phyloP scores from a whole-genome alignment of 805 yeast genomes.

The Cyberlindnera mycetangii region DNA sequence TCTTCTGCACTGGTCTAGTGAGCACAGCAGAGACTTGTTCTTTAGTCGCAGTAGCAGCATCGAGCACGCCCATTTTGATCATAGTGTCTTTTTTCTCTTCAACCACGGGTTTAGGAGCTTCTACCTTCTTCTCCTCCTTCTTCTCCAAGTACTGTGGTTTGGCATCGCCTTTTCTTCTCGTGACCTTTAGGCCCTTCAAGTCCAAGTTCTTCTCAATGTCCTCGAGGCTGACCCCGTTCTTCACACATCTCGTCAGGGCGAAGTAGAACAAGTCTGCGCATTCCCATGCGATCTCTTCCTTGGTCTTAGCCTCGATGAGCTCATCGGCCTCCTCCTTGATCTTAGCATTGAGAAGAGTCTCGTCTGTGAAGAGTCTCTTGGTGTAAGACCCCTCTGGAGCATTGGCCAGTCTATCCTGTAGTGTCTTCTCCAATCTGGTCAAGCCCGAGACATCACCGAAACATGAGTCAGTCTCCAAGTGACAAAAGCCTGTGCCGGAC shows the following conservation, averaged over 20 bases:
- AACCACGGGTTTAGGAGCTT: constrained; percentile 18
- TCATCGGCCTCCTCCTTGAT: constrained; percentile 97
- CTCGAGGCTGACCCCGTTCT: constrained; percentile 71
- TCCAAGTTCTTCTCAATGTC: constrained; percentile 87
- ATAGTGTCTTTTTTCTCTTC: constrained; percentile 26
- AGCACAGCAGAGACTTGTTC: constrained; percentile 59
- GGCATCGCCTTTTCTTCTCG: constrained; percentile 95
- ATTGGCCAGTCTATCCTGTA: constrained; percentile 54
- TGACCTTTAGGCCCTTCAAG: constrained; percentile 77
- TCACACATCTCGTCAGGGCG: constrained; percentile 67
- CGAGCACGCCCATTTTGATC: constrained; percentile 37
- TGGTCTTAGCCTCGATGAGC: constrained; percentile 73
- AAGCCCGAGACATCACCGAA: constrained; percentile 74
- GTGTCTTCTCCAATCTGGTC: constrained; percentile 60
- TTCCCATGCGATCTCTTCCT: constrained; percentile 87
- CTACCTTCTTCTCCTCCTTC: constrained; percentile 21
- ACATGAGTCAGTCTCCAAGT: constrained; percentile 76
- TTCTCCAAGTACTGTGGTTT: constrained; percentile 66
- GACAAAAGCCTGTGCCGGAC: constrained; percentile 89
- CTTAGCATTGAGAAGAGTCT: constrained; percentile 73
- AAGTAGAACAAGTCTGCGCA: constrained; percentile 89
- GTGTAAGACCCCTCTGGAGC: constrained; percentile 97
- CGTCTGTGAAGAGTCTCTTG: constrained; percentile 78
- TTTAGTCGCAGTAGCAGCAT: constrained; percentile 44
- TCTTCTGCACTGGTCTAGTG: constrained; percentile 92